Base-by-base conservation (phyloP, 345 rosid genomes). In the Linum trigynum region DNA sequence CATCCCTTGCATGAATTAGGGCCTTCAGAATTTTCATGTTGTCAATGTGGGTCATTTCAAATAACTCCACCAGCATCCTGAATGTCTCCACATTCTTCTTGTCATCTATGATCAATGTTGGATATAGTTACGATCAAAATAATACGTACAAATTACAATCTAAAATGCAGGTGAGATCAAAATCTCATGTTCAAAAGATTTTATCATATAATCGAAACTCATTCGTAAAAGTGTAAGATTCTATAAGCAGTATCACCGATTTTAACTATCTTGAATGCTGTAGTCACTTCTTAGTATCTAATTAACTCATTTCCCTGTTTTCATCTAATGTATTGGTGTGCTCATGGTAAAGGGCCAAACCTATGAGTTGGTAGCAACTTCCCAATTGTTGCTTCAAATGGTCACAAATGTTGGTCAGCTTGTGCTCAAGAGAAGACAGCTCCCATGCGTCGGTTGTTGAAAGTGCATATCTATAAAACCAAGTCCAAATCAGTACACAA, bases 21-120 rank as follows among this genome's bases (percentile, higher is more conserved):
- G 61, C 61, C 61, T 57, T 57, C 36, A 57, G 61, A 57, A 32
- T 37, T 12, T 57, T 57, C 61, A 57, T 57, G 7, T 57, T 57
- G 23, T 57, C 61, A 57, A 32, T 57, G 23, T 57, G 61, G 9
- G 35, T 57, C 61, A 57, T 57, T 32, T 57, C 61, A 57, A 57
- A 57, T 17, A 57, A 38, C 5, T 57, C 38, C 61, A 57, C 38
- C 16, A 57, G 61, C 38, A 17, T 57, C 8, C 12, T 32, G 38
- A 17, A 57, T 32, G 61, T 37, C 38, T 57, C 61, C 8, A 17
- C 4, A 5, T 57, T 32, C 38, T 57, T 57, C 61, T 17, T 57
- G 36, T 57, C 61, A 57, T 57, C 61, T 57, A 23, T 23, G 32
- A 23, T 23, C 32, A 23, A 23, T 23, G 32, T 23, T 23, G 32